Base-by-base conservation (phyloP, 306 rosid species). In the Herpetospermum pedunculosum region DNA sequence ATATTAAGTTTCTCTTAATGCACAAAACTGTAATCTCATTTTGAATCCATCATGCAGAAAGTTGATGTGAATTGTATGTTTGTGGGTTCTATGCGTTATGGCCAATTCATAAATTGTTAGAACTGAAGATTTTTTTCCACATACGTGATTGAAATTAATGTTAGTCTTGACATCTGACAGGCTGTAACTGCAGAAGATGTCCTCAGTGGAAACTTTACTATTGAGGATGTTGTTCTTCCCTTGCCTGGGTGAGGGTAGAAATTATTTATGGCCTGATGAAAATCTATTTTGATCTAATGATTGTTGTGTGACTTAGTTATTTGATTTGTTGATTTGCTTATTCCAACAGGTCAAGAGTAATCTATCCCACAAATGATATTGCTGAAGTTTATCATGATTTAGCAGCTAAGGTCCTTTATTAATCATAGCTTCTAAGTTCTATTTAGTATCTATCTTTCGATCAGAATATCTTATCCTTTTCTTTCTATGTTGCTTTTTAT, bases 191-290 rank as follows among this genome's bases (percentile, higher is more conserved):
- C 82, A 16, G 96, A 91, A 79, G 97, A 91, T 81, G 78, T 94
- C 57, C 76, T 68, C 58, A 76, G 76, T 35, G 84, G 92, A 76
- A 85, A 41, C 71, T 94, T 85, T 76, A 85, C 85, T 23, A 82
- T 91, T 82, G 96, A 91, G 34, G 99, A 94, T 68, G 81, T 89
- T 53, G 80, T 94, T 79, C 99, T 94, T 81, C 99, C 99, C n/a
- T 53, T 89, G 86, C 99, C 99, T 4, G 99, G 99, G 99, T 91
- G 83, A 87, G 79, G 38, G 73, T 15, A 64, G 69, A 35, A 47
- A 74, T 44, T 71, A 57, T 28, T 43, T 40, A 25, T 44, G 59
- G 18, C 44, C 65, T 69, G 48, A 65, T 58, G 48, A 54, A 70
- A 77, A n/a, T 54, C 34, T 60, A 21, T 79, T 35, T n/a, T 37